Evolutionary conservation across 2,329 filamentous ascomycete genomes (phyloP), one percentile per base, ranked within the genome.

Genomic region (Paraconiothyrium sp.): DNA sequence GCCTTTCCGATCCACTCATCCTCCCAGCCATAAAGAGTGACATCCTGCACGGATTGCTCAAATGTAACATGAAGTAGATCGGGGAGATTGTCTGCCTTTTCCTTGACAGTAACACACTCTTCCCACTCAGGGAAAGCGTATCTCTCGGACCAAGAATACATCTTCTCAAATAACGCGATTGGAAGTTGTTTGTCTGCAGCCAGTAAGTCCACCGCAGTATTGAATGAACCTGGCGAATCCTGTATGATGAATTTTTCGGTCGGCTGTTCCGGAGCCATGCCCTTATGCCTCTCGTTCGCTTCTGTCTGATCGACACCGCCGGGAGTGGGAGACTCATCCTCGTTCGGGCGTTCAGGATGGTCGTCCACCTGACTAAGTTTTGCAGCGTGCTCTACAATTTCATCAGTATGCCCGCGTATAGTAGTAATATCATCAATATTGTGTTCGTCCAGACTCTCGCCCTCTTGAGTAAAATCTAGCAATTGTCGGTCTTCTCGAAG

Each of bases 1-100:
- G 74, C 79, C 0, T 76, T 69, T 10, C 79, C 68, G 55, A 80
- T 77, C 80, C 80, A 82, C 11, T 77, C 69, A 58, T 81, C 80
- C 61, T 82, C 79, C 80, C 80, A 81, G 4, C 78, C 79, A 39
- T 78, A 71, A n/a, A 82, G 64, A 24, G 67, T 61, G 7, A 81
- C 68, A 56, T 81, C 78, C 35, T 65, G 61, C 4, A 79, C 77
- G 0, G 78, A 73, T 27, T 78, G 75, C 50, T 80, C 77, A 55
- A 82, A 81, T 11, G 79, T 72, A 58, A 80, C 75, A 56, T 78
- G 74, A n/a, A 82, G 66, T 22, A 80, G 71, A 48, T 81, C 78
- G 3, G 79, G 79, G n/a, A 80, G 57, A 7, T 60, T 59, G 41
- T 78, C 73, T 14, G 71, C 72, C 41, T 69, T 72, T 20, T 69